Conservation (phyloP, 306 rosid genomes). For the Ochetophila trinervis region DNA sequence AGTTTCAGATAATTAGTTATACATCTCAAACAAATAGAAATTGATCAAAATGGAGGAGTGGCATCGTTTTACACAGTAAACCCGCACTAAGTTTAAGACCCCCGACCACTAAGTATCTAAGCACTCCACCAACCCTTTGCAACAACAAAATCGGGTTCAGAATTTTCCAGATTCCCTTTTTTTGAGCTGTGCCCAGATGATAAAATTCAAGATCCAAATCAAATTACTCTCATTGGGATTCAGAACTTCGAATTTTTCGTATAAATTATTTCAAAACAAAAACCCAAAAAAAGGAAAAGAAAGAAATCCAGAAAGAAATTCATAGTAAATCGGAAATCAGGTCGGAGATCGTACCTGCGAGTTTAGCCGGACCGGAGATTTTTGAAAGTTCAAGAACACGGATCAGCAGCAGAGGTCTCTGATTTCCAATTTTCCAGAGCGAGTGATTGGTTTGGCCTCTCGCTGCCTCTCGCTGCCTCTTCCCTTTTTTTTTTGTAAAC, state of each 20-base stretch:
- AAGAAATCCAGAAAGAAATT: not conserved
- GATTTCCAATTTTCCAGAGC: too few species aligned
- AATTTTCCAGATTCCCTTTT: too few species aligned
- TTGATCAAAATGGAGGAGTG: too few species aligned
- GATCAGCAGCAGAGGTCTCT: too few species aligned
- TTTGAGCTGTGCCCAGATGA: slow-evolving; percentile 3
- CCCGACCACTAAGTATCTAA: not conserved
- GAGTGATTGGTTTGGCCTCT: not conserved
- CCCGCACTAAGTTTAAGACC: not conserved
- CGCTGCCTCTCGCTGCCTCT: too few species aligned
- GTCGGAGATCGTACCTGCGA: not conserved
- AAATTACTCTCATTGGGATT: not conserved
- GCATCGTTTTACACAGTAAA: too few species aligned
- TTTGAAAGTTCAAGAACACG: not conserved
- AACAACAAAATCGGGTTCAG: too few species aligned
- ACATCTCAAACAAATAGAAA: too few species aligned
- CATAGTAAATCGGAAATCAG: too few species aligned
- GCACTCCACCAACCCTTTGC: not conserved
- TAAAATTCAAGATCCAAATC: slow-evolving; percentile 7
- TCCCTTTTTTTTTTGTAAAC: too few species aligned
- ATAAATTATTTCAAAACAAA: not conserved
- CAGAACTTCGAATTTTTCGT: not conserved
- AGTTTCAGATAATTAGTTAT: not conserved
- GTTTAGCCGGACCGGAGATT: not conserved
- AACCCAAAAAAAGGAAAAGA: not conserved